Percentiles rank a stretch among this genome's conserved stretches.
Evolutionary conservation across 148 eudicot species (phyloP).

Genomic region (Oxyria digyna): DNA sequence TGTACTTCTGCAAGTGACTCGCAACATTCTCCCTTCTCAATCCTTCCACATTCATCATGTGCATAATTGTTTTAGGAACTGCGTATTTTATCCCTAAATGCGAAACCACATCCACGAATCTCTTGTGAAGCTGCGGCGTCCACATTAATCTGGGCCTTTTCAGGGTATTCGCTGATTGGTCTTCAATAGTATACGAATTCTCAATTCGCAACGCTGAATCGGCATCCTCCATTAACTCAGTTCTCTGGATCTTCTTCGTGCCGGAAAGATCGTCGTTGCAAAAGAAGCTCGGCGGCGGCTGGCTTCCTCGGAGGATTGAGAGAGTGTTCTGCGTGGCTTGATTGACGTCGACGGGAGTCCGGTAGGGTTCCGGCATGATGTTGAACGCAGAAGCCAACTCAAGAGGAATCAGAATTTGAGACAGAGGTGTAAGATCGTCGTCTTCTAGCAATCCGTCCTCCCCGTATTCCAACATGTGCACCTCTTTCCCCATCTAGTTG

Average conservation of each 20-base stretch:
- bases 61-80: constrained; percentile 93
- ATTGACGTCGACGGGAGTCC: constrained; percentile 29
- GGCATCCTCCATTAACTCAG: constrained; percentile 13
- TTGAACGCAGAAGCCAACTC: constrained; percentile 42
- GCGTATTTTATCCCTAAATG: constrained; percentile 73
- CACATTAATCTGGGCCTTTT: constrained; percentile 70
- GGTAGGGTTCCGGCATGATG: constrained; percentile 35
- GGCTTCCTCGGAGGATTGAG: constrained; percentile 19
- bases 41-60: constrained; percentile 94
- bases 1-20: constrained; percentile 82
- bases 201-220: constrained; percentile 2
- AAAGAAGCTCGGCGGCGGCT: neutral
- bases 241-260: constrained; percentile 20
- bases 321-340: constrained; percentile 41
- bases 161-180: constrained; percentile 16
- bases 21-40: constrained; percentile 86
- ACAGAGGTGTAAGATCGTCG: constrained; percentile 42
- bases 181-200: constrained; percentile 9
- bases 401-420: constrained; percentile 41
- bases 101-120: constrained; percentile 78
- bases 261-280: constrained; percentile 23
- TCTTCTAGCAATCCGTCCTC: constrained; percentile 38
- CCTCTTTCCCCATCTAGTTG: constrained; percentile 11
- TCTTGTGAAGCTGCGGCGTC: constrained; percentile 90
- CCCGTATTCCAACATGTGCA: constrained; percentile 29